Evolutionary conservation across 441 rosid genomes (phyloP).

Genomic region (Bocquillonia castaneifolia): DNA sequence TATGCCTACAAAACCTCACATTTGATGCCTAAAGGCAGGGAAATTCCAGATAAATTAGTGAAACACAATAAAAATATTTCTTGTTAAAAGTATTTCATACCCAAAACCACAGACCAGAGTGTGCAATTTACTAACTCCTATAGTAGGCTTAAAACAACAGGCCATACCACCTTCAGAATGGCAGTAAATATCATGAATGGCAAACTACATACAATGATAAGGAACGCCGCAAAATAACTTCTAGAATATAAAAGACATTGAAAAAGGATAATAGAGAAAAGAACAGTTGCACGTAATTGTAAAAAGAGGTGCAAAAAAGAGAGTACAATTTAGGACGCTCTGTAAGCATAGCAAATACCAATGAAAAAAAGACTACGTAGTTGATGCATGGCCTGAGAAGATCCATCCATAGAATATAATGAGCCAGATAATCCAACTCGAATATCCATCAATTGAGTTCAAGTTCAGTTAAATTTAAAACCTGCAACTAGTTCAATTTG

Average conservation of each 20-base stretch:
- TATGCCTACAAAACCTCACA: too few relatives aligned
- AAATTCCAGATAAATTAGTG: too few relatives aligned
- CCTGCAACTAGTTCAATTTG: slow-evolving; percentile 41
- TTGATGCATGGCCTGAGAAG: slow-evolving; percentile 95
- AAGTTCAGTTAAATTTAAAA: slow-evolving; percentile 87
- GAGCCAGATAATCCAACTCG: slow-evolving; percentile 94
- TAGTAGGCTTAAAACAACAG: neutral
- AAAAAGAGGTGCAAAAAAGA: neutral
- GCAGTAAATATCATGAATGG: neutral
- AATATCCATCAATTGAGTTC: slow-evolving; percentile 84
- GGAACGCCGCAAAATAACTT: neutral
- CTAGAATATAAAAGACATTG: too few relatives aligned
- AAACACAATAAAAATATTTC: too few relatives aligned
- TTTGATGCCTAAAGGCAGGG: too few relatives aligned
- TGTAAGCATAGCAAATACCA: slow-evolving; percentile 46
- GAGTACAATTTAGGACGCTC: slow-evolving; percentile 9
- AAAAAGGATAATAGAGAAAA: neutral
- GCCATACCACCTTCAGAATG: neutral
- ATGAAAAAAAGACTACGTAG: slow-evolving; percentile 86
- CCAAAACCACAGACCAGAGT: too few relatives aligned
- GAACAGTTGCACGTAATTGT: neutral
- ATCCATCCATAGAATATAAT: slow-evolving; percentile 90
- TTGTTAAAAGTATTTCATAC: too few relatives aligned
- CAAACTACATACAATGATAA: neutral
- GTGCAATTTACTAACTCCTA: too few relatives aligned